Conservation (phyloP, 257 asterid genomes). For the Solanum paucissectum region DNA sequence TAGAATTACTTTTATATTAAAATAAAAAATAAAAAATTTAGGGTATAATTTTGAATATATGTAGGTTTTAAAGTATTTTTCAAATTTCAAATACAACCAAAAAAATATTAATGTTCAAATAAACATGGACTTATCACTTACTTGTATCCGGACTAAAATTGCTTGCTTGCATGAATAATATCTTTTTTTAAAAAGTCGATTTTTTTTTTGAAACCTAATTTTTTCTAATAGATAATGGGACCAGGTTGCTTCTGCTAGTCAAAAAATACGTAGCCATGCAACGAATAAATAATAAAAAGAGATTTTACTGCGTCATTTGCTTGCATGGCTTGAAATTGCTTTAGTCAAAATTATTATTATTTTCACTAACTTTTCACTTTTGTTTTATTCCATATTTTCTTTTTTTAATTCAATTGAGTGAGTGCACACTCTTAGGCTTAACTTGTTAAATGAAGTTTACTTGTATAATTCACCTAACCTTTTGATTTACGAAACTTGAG, state of each 20-base stretch:
- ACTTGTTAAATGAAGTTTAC: neutral
- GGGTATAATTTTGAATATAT: neutral
- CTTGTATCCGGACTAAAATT: neutral
- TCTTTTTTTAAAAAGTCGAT: neutral
- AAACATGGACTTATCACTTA: neutral
- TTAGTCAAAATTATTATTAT: neutral
- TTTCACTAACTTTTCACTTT: neutral
- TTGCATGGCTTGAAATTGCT: neutral
- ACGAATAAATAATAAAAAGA: neutral
- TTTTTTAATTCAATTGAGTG: neutral
- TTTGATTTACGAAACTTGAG: neutral
- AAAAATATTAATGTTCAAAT: neutral
- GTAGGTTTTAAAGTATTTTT: neutral
- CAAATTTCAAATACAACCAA: neutral
- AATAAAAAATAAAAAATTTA: no score
- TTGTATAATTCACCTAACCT: neutral
- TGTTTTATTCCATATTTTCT: neutral
- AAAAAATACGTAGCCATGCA: neutral
- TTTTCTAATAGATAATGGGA: neutral
- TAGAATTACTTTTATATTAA: no score
- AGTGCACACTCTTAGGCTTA: neutral
- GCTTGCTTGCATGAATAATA: neutral
- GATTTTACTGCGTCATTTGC: neutral
- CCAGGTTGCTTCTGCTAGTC: neutral
- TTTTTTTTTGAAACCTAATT: neutral